phyloP scores from a whole-genome alignment of 192 early-diverging fungal genomes.

The Chytriomyces confervae region DNA sequence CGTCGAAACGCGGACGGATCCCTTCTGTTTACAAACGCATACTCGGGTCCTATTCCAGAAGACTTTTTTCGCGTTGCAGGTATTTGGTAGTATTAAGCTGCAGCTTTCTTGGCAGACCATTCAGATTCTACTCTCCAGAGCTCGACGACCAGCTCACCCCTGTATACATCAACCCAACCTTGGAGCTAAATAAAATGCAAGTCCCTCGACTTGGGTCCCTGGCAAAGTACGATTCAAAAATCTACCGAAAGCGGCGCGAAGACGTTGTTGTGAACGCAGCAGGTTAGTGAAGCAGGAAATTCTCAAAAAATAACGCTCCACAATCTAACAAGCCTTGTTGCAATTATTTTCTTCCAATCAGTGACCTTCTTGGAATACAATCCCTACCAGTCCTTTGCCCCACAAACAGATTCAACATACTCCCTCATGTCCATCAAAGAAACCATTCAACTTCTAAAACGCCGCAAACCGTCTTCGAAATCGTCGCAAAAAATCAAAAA shows the following conservation, averaged over 20 bases:
- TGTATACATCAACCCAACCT: slow-evolving; percentile 5
- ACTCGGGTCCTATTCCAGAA: slow-evolving; percentile 9
- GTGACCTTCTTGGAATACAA: slow-evolving; percentile 7
- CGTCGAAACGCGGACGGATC: slow-evolving; percentile 19
- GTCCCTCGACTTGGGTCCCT: slow-evolving; percentile 7
- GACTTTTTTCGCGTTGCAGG: slow-evolving; percentile 26
- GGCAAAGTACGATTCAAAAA: too few species aligned
- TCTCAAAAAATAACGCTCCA: too few species aligned
- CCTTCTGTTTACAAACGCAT: slow-evolving; percentile 19
- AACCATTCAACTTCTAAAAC: slow-evolving; percentile 2
- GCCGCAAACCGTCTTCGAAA: neutral
- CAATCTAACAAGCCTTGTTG: too few species aligned
- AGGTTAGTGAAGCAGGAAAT: too few species aligned
- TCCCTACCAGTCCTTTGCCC: slow-evolving; percentile 20
- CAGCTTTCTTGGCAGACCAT: too few species aligned
- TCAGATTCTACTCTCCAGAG: neutral
- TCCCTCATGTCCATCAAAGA: slow-evolving; percentile 21
- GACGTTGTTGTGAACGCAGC: too few species aligned
- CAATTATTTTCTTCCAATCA: neutral
- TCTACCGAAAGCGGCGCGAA: too few species aligned
- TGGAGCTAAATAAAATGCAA: slow-evolving; percentile 7
- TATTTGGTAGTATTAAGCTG: neutral
- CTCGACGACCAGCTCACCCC: slow-evolving; percentile 21
- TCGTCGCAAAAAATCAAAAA: neutral
- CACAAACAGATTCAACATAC: slow-evolving; percentile 7